Evolutionary conservation across 768 basidiomycete species (phyloP).

Genomic region (Boletus insuetus): DNA sequence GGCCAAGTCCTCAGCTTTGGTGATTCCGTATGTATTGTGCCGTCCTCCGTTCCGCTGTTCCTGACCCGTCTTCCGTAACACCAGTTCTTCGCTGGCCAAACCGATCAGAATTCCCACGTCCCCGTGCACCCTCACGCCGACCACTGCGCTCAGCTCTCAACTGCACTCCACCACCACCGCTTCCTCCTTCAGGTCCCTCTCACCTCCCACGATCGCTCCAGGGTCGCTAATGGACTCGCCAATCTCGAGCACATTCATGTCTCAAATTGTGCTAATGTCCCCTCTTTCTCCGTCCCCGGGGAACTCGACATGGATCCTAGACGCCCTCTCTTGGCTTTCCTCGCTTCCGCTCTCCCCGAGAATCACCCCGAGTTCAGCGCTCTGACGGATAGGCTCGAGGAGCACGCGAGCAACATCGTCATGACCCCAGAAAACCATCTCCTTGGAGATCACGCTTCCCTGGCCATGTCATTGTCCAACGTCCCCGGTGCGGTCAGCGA

Average conservation of each 20-base stretch:
- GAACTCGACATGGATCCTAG: slow-evolving; percentile 37
- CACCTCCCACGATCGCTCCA: slow-evolving; percentile 3
- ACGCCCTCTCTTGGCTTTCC: slow-evolving; percentile 72
- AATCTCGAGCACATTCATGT: slow-evolving; percentile 44
- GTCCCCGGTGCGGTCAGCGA: slow-evolving; percentile 79
- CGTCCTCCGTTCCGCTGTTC: not conserved
- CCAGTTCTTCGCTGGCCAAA: slow-evolving; percentile 74
- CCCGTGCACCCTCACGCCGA: slow-evolving; percentile 49
- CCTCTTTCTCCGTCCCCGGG: slow-evolving; percentile 12
- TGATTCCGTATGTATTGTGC: slow-evolving; percentile 61
- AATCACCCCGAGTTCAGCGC: slow-evolving; percentile 36
- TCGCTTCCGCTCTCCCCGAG: slow-evolving; percentile 68
- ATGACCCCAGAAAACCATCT: slow-evolving; percentile 41
- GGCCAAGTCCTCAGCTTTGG: slow-evolving; percentile 84
- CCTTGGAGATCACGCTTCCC: slow-evolving; percentile 42
- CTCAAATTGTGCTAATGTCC: slow-evolving; percentile 57
- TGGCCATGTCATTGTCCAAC: slow-evolving; percentile 29
- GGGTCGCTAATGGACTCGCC: slow-evolving; percentile 16
- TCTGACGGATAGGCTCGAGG: slow-evolving; percentile 48
- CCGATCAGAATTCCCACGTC: slow-evolving; percentile 27
- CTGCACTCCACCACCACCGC: slow-evolving; percentile 31
- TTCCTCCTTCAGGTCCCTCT: slow-evolving; percentile 28
- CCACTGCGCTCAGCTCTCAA: slow-evolving; percentile 46
- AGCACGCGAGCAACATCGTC: slow-evolving; percentile 50
- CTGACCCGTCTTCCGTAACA: slow-evolving; percentile 7